Evolutionary conservation across 441 rosid species (phyloP), one percentile per base, ranked within the genome.

Genomic region (Pelargonium australe): DNA sequence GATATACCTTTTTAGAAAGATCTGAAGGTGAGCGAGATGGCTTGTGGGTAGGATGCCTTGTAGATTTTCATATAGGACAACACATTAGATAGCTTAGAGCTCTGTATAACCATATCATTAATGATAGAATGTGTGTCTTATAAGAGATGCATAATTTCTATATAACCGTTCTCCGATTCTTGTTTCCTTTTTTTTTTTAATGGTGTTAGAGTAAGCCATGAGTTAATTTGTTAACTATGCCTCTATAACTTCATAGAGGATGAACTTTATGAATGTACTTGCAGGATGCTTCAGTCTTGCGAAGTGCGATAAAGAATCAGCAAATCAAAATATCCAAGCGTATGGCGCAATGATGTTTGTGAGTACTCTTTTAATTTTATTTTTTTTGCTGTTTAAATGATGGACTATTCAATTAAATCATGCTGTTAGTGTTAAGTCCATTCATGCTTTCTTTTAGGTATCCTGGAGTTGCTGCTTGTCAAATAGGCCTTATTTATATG

Each of bases 251-350:
- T 67, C 49, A 34, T 9, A 71, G 53, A 25, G 41, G 16, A 66
- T 71, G 13, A 34, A 41, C 25, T 40, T 4, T 34, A 37, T 67
- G 65, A 61, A 65, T 69, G 58, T 34, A 31, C 58, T 76, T 81
- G 82, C 87, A 92, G 99, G 83, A 40, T 92, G 99, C 73, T 89
- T 89, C 80, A 90, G 85, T 84, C 82, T 92, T 78, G 80, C 95
- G 74, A 83, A 91, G 14, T 92, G 98, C 74, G 68, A 85, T 69
- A 81, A 89, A 65, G 86, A 86, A 49, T 79, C 95, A 7, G 78
- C 82, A 12, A 80, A 76, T 77, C 97, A 95, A 84, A 88, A 95
- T 83, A 83, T 92, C 73, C 97, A 89, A 78, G 91, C 89, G 20
- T 89, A 89, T 72, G 99, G 99, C 37, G 70, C 87, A 75, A 77